Conservation (phyloP, 208 protist species). For the Leptomonas pyrrhocoris region DNA sequence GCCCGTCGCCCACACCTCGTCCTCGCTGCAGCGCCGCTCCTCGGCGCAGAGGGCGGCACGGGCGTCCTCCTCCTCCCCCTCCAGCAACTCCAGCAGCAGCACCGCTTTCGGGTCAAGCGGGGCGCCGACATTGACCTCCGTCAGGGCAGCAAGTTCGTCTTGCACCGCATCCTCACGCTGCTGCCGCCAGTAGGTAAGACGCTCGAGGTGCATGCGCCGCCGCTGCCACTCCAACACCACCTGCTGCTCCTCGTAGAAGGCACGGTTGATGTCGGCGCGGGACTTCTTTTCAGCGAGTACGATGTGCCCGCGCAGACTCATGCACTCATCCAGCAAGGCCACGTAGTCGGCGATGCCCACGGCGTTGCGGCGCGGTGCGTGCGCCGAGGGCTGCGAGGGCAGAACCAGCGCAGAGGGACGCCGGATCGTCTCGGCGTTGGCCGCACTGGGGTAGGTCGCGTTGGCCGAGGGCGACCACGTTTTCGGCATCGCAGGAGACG, state of each 20-base stretch:
- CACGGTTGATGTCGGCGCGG: constrained; percentile 36
- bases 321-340: constrained; percentile 61
- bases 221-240: constrained; percentile 60
- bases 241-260: constrained; percentile 45
- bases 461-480: background rate
- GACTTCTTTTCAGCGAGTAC: constrained; percentile 37
- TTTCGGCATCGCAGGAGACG: constrained; percentile 9
- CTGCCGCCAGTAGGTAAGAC: constrained; percentile 75
- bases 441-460: constrained; percentile 6
- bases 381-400: constrained; percentile 25
- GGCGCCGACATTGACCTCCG: constrained; percentile 14
- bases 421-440: background rate
- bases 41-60: constrained; percentile 25
- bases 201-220: constrained; percentile 78
- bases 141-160: constrained; percentile 37
- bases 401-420: constrained; percentile 36
- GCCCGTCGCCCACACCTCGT: constrained; percentile 2
- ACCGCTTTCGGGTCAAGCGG: constrained; percentile 24
- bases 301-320: constrained; percentile 39
- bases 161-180: constrained; percentile 42
- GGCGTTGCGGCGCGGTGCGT: constrained; percentile 46
- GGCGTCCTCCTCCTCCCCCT: constrained; percentile 38
- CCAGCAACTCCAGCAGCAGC: constrained; percentile 34
- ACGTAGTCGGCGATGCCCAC: constrained; percentile 69
- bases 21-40: constrained; percentile 11